Evolutionary conservation across 345 rosid species (phyloP), one percentile per base, ranked within the genome.

Genomic region (Boechera divaricarpa): DNA sequence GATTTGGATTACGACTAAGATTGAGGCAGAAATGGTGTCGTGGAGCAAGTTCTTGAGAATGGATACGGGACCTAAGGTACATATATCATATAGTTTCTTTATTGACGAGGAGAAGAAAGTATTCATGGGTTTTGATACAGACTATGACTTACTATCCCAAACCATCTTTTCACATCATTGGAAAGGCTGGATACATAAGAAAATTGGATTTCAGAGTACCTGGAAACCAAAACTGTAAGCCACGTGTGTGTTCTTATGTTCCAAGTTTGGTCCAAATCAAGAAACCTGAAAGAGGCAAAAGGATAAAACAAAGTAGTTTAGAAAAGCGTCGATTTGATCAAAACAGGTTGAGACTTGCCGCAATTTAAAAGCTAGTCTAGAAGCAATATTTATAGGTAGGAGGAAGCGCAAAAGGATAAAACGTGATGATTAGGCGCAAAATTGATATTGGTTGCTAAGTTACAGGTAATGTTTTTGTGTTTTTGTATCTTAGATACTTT

Each of bases 401-500:
- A 42, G 48, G 47, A 42, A 15, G 48, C 5, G 5, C 15, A 4
- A 1, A 11, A 13, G n/a, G 15, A 39, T 5, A 3, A 10, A 39
- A 39, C 4, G 13, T 13, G 44, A 39, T 3, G 44, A 39, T 39
- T 3, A 1, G 1, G 13, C 1, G 1, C 4, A 39, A 10, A 10
- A 0, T 1, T 39, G 11, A 18, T 26, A 7, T 48, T 48, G 10
- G 26, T 6, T n/a, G 7, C 86, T 63, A 79, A 78, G 59, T 36
- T 74, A 44, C 72, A 74, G 51, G 72, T 74, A 74, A 33, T 10
- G 28, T 3, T 7, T 3, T 16, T 7, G 53, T 49, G 26, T 7
- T 2, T 2, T 36, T 51, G 32, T 13, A 9, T 48, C 39, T 39
- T 51, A 49, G 32, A 36, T 51, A 10, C 35, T 63, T 42, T 53